Conservation (phyloP, 768 basidiomycete genomes). For the Suillus bovinus region DNA sequence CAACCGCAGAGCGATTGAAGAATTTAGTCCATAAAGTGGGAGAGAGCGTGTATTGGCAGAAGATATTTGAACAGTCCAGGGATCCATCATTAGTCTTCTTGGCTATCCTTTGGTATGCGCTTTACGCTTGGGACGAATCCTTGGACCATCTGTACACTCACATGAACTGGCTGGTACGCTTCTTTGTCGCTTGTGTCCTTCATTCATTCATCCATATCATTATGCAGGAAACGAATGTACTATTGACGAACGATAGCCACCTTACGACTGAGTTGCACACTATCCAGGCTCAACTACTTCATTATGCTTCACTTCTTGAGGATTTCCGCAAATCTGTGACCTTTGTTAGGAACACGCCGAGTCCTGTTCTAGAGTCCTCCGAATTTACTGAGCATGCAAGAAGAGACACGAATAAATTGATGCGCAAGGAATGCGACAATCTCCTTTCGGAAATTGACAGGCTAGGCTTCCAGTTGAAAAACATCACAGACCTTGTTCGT, state of each 20-base stretch:
- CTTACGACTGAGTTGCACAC: slow-evolving; percentile 59
- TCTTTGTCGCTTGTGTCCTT: not conserved
- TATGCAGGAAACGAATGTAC: slow-evolving; percentile 45
- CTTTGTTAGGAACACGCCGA: slow-evolving; percentile 49
- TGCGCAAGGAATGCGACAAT: slow-evolving; percentile 48
- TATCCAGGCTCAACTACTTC: slow-evolving; percentile 56
- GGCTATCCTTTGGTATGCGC: slow-evolving; percentile 55
- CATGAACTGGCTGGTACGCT: slow-evolving; percentile 47
- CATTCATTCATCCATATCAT: not conserved
- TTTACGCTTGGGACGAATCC: slow-evolving; percentile 65
- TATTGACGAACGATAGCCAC: slow-evolving; percentile 36
- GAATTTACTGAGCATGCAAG: slow-evolving; percentile 16
- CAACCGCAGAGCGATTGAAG: slow-evolving; percentile 28
- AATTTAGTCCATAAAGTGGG: slow-evolving; percentile 33
- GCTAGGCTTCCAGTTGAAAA: slow-evolving; percentile 33
- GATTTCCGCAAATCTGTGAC: slow-evolving; percentile 54
- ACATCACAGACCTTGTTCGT: slow-evolving; percentile 28
- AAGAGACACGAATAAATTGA: slow-evolving; percentile 28
- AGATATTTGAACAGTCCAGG: slow-evolving; percentile 30
- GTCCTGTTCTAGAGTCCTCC: slow-evolving; percentile 43
- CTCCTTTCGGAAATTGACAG: slow-evolving; percentile 51
- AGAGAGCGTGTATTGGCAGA: slow-evolving; percentile 38
- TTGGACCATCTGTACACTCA: slow-evolving; percentile 53
- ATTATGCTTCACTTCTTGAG: slow-evolving; percentile 55
- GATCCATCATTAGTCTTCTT: slow-evolving; percentile 37